Evolutionary conservation across 768 basidiomycete genomes (phyloP), one percentile per base, ranked within the genome.

Genomic region (Agaricus blazei): DNA sequence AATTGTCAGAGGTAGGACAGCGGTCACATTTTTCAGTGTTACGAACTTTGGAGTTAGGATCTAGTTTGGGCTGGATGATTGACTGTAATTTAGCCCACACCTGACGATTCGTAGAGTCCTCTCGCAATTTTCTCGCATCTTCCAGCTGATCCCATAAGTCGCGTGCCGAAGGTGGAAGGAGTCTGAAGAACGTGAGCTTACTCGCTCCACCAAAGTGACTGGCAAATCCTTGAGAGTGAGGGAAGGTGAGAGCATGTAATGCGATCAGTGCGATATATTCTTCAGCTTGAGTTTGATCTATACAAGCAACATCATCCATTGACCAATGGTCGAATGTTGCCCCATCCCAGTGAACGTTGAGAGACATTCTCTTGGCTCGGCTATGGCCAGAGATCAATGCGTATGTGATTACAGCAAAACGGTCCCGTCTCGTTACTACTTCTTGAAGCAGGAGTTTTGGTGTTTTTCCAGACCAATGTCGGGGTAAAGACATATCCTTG

Each of bases 71-170:
- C 51, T 82, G 79, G n/a, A 88, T 64, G 19, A 96, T 81, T 14
- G 66, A 69, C 56, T 79, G 76, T 48, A 96, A 67, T 54, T 79
- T 84, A 5, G 75, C 76, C 93, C 97, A 95, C 9, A 84, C 69
- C 7, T 67, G 69, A 29, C 90, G 74, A 64, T 95, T 94, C 19
- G 72, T 76, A 19, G 64, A 66, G 57, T 92, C 85, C 53, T 88
- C 84, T 31, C 72, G 73, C 5, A 63, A 57, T 62, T 85, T 89
- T 61, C 90, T 77, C 27, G 73, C 70, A 3, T 61, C 66, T 63
- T 94, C 93, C 14, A 98, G 71, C 67, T 95, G 91, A 52, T 91
- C 88, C 96, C 96, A 99, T 15, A 99, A 73, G 67, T 93, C 89
- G 58, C 93, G 81, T 69, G 87, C 96, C 15, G 81, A 78, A 2